Evolutionary conservation across 495 filamentous ascomycete species (phyloP).

Genomic region (Penicillium ucsense): DNA sequence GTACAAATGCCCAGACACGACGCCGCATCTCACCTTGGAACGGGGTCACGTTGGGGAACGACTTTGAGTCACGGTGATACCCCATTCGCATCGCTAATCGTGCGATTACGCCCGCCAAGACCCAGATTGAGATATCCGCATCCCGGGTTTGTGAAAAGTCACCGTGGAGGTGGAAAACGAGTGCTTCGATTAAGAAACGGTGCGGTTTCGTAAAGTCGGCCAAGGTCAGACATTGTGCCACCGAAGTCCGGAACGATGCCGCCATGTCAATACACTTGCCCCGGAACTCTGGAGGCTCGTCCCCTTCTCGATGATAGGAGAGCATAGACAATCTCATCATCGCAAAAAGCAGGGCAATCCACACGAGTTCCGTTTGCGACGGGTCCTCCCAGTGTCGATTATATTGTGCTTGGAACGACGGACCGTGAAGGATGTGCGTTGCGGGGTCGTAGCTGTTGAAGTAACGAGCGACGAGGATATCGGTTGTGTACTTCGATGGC

Average conservation of each 20-base stretch:
- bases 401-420: slow-evolving; percentile 75
- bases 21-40: slow-evolving; percentile 90
- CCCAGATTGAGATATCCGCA: slow-evolving; percentile 71
- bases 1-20: slow-evolving; percentile 78
- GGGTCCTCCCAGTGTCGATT: slow-evolving; percentile 85
- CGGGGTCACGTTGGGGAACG: slow-evolving; percentile 71
- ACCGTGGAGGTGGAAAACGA: slow-evolving; percentile 76
- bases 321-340: slow-evolving; percentile 86
- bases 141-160: slow-evolving; percentile 73
- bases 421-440: slow-evolving; percentile 76
- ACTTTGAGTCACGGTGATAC: slow-evolving; percentile 83
- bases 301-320: slow-evolving; percentile 80
- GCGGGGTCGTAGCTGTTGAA: slow-evolving; percentile 66
- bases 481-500: slow-evolving; percentile 68
- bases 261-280: slow-evolving; percentile 67
- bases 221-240: slow-evolving; percentile 77
- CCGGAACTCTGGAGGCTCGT: slow-evolving; percentile 78
- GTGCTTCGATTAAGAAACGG: slow-evolving; percentile 77
- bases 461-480: slow-evolving; percentile 66
- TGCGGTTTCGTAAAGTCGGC: slow-evolving; percentile 86
- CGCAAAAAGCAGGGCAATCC: slow-evolving; percentile 82
- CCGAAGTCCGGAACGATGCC: slow-evolving; percentile 65
- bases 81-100: slow-evolving; percentile 90
- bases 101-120: slow-evolving; percentile 70
- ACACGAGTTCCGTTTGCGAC: slow-evolving; percentile 66